phyloP scores from a whole-genome alignment of 139 green algal genomes.

The Chlamydomonas sphaeroides region DNA sequence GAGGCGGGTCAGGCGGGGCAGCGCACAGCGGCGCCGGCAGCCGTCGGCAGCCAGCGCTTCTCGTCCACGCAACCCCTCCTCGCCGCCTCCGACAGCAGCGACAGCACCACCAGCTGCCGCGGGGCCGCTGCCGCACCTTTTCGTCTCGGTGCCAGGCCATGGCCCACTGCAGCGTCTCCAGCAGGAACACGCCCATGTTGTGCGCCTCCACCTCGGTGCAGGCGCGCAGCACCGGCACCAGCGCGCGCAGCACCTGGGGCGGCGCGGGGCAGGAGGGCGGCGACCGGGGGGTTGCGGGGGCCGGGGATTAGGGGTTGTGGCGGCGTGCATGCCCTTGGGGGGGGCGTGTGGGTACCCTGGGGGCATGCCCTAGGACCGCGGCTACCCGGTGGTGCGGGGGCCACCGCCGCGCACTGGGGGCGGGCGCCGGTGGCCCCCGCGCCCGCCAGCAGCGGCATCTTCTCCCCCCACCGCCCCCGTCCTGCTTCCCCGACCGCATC shows the following conservation, averaged over 20 bases:
- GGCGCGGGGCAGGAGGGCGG: neutral
- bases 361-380: too few species aligned
- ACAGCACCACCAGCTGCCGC: too few species aligned
- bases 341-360: too few species aligned
- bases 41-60: neutral
- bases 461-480: neutral
- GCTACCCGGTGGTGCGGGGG: too few species aligned
- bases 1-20: too few species aligned
- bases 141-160: slow-evolving; percentile 56
- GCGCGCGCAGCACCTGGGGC: slow-evolving; percentile 51
- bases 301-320: neutral
- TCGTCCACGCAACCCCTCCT: neutral
- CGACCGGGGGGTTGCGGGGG: neutral
- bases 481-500: too few species aligned
- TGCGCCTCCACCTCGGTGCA: slow-evolving; percentile 70
- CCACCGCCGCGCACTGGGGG: too few species aligned
- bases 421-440: too few species aligned
- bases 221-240: slow-evolving; percentile 59
- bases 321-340: too few species aligned
- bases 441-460: too few species aligned
- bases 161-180: slow-evolving; percentile 60
- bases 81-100: neutral
- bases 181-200: slow-evolving; percentile 74
- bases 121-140: slow-evolving; percentile 18
- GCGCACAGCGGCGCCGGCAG: too few species aligned